Conservation (phyloP, 768 basidiomycete species). For the Suillus hirtellus region DNA sequence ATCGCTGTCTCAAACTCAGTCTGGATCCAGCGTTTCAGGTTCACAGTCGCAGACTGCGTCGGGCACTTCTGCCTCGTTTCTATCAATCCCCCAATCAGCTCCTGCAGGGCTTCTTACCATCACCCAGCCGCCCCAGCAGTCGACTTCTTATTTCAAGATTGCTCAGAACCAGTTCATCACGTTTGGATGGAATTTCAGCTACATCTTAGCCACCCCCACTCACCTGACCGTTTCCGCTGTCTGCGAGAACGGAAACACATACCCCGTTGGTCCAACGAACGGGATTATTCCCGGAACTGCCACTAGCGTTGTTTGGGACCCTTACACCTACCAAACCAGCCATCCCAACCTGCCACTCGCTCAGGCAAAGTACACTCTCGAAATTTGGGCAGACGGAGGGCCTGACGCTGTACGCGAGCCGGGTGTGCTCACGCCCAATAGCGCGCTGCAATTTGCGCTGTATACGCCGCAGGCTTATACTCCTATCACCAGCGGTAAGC, state of each 20-base stretch:
- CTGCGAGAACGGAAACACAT: slow-evolving; percentile 87
- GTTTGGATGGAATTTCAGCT: slow-evolving; percentile 89
- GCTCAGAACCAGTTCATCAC: slow-evolving; percentile 72
- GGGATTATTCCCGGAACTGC: slow-evolving; percentile 71
- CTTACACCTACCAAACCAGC: slow-evolving; percentile 67
- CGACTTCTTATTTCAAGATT: slow-evolving; percentile 88
- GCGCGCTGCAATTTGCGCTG: slow-evolving; percentile 75
- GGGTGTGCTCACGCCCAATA: slow-evolving; percentile 71
- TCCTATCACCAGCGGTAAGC: slow-evolving; percentile 53
- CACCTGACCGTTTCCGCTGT: slow-evolving; percentile 79
- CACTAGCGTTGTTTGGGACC: slow-evolving; percentile 77
- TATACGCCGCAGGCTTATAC: slow-evolving; percentile 80
- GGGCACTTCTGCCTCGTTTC: slow-evolving; percentile 11
- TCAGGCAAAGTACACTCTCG: slow-evolving; percentile 73
- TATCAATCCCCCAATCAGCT: slow-evolving; percentile 49
- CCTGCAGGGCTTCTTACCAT: slow-evolving; percentile 69
- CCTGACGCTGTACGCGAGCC: slow-evolving; percentile 54
- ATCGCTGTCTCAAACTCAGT: slow-evolving; percentile 12
- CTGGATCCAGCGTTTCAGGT: slow-evolving; percentile 9
- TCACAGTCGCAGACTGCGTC: slow-evolving; percentile 13
- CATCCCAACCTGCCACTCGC: slow-evolving; percentile 66
- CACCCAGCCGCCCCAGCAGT: slow-evolving; percentile 79
- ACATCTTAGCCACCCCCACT: slow-evolving; percentile 67
- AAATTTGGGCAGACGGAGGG: slow-evolving; percentile 83
- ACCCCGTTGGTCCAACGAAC: slow-evolving; percentile 79